Base-by-base conservation (phyloP, 2,329 filamentous ascomycete species). In the Myriosclerotinia curreyana region DNA sequence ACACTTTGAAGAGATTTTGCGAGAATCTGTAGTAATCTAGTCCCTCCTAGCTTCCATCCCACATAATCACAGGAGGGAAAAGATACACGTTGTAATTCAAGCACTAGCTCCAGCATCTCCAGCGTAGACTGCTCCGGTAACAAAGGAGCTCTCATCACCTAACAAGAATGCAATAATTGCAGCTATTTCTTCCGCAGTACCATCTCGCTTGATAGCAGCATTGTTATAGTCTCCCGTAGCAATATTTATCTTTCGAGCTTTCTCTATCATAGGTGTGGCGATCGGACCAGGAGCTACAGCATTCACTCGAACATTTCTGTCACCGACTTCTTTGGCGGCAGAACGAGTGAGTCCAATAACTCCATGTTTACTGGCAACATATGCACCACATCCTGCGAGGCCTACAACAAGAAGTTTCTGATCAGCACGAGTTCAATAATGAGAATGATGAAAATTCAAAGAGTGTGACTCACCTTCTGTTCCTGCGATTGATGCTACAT, bases 401-500 rank as follows among this genome's bases (percentile, higher is more conserved):
- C 60, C 72, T 77, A 66, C 69, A 22, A 1, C 12, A 3, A 36
- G 22, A 73, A 28, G 76, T 71, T 52, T 71, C 73, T 38, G 75
- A 73, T 58, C 67, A 49, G 31, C 17, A 20, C 14, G 11, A 22
- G 46, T 6, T 9, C 28, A 12, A 61, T 17, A 5, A 44, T 46
- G 14, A 2, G 49, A 20, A 25, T 8, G 14, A 52, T 25, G 28
- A 11, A 25, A 44, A 12, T 5, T 14, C 3, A n/a, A 48, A 48
- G 36, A 28, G 46, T 48, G 56, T 22, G 5, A 65, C 51, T 71
- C 74, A 72, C 79, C 79, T 65, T 78, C 76, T 2, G 80, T 71
- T 6, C 83, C 83, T 46, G 82, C 79, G 42, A 82, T 81, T 52
- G 80, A 84, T 34, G 71, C 56, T 12, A 74, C 77, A 66, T 78